Evolutionary conservation across 345 rosid species (phyloP), one percentile per base, ranked within the genome.

Genomic region (Arabidopsis arenosa): DNA sequence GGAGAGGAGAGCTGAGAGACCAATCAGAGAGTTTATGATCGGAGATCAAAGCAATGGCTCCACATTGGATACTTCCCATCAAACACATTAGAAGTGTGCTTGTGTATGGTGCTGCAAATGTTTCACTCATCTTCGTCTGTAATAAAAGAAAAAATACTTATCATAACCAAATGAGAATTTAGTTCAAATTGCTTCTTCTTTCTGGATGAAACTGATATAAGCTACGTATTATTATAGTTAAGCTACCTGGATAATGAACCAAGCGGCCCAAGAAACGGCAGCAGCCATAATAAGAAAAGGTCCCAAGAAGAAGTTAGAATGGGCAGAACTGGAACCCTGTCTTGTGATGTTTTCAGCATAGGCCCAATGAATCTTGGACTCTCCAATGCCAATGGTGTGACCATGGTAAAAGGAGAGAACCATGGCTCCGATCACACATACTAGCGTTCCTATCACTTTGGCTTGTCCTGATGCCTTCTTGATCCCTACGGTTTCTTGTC

Each of bases 381-480:
- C 79, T 3, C 91, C 89, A 3, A 89, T 80, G 23, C 75, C 85
- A 17, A 95, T 68, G 14, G 32, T 63, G 23, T 80, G 81, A 18
- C 97, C 97, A 72, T 90, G 97, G 83, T 90, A 95, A 63, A 92
- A 95, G 3, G 98, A 92, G 60, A 92, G 80, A 75, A 95, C 41
- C 98, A 95, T 95, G 15, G 98, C 97, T 60, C 99, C 99, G 4
- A 86, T 85, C 23, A 95, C 98, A 69, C 99, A 95, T 2, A 85
- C 66, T 26, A 78, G 2, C 11, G 99, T 95, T 18, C 99, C 99
- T 0, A 84, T 6, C 68, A 89, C 84, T 80, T 95, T 95, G 1
- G 98, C 99, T 78, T 80, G 88, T 54, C 96, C 97, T 4, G 96
- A 75, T 53, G 56, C 62, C 7, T 76, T 90, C 79, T 73, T 90